Evolutionary conservation across 306 rosid genomes (phyloP), one percentile per base, ranked within the genome.

Genomic region (Cyamopsis tetragonoloba): DNA sequence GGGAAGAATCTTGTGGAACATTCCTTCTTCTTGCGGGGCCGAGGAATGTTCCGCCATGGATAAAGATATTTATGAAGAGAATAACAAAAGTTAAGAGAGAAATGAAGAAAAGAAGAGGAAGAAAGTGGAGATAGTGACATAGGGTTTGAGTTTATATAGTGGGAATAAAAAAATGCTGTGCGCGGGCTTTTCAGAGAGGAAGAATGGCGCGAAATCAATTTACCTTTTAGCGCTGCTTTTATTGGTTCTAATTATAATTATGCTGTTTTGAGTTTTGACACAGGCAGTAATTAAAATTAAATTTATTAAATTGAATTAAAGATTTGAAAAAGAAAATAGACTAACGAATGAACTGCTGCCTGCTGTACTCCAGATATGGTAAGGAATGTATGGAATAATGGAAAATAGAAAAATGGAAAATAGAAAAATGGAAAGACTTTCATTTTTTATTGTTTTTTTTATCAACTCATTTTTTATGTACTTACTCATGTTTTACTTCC

Each of bases 151-250:
- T 37, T 49, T 57, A 8, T 15, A 34, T 6, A 57, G 13, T 13
- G 6, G 8, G 20, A 31, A 30, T 9, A 4, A 38, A 24, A n/a
- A 2, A 30, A 66, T n/a, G n/a, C n/a, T n/a, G n/a, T n/a, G 61
- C 47, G 72, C 61, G 49, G 61, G 38, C 0, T 37, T 59, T 20
- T 9, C 7, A 66, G 28, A 14, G 47, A 64, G 46, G 59, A 1
- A 7, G 3, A 8, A 4, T 81, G 80, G 89, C 89, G 89, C 89
- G 23, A 84, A 69, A 68, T 2, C 3, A 7, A 30, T 34, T 67
- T 19, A 66, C 28, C 9, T 2, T 31, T 35, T 34, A 15, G 8
- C 58, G 34, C 55, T 59, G 47, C 48, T 5, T 27, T 4, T 60
- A 9, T 13, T 57, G 4, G 13, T 11, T 14, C 13, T 54, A 18